Conservation (phyloP, 2,329 filamentous ascomycete species). For the Hymenoscyphus salicellus region DNA sequence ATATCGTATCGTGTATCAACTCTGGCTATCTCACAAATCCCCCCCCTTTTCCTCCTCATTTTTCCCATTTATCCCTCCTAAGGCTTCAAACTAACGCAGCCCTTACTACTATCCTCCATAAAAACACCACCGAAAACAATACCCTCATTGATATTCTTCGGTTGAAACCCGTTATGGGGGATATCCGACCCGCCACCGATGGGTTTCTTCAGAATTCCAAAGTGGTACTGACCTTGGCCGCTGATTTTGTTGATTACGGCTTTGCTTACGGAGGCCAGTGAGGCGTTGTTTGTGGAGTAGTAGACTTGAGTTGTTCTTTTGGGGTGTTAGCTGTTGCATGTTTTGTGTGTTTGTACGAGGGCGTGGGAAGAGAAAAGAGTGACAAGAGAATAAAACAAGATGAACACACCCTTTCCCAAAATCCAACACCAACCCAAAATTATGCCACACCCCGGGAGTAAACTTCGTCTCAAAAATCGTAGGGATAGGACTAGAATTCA, state of each 20-base stretch:
- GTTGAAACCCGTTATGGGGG: slow-evolving; percentile 46
- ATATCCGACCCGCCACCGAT: slow-evolving; percentile 45
- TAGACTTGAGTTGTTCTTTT: no score
- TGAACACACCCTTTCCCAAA: no score
- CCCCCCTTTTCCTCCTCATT: no score
- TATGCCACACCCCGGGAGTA: slow-evolving; percentile 33
- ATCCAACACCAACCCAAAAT: no score
- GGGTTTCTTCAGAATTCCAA: slow-evolving; percentile 60
- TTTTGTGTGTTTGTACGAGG: no score
- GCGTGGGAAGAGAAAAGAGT: no score
- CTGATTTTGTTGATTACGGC: slow-evolving; percentile 58
- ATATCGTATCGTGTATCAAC: no score
- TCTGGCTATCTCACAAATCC: no score
- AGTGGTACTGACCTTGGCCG: slow-evolving; percentile 58
- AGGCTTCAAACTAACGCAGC: slow-evolving; percentile 34
- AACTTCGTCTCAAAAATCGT: slow-evolving; percentile 52
- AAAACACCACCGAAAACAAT: slow-evolving; percentile 52
- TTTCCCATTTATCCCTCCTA: not conserved
- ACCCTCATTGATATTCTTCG: slow-evolving; percentile 48
- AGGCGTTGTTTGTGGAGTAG: no score
- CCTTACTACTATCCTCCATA: slow-evolving; percentile 45
- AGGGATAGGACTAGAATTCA: slow-evolving; percentile 42
- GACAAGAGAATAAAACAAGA: no score
- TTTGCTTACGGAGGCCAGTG: slow-evolving; percentile 33
- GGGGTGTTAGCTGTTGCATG: no score